Conservation (phyloP, 495 filamentous ascomycete genomes). For the Aspergillus sparsus region DNA sequence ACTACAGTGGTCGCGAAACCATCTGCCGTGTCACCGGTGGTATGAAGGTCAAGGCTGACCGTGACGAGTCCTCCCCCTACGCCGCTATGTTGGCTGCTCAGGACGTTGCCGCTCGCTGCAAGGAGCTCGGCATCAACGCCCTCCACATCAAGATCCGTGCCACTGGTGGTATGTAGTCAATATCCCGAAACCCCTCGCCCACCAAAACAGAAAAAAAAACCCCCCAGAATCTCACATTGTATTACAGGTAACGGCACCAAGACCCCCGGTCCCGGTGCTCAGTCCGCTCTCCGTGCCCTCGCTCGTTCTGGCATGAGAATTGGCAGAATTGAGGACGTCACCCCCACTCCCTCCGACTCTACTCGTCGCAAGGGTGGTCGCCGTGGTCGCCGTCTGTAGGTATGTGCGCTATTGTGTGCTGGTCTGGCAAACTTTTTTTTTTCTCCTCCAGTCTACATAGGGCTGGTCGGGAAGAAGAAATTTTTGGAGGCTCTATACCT, state of each 20-base stretch:
- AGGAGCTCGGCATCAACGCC: slow-evolving; percentile 98
- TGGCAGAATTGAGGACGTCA: slow-evolving; percentile 99
- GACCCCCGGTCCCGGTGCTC: slow-evolving; percentile 97
- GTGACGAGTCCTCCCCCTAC: slow-evolving; percentile 99
- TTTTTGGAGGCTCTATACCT: slow-evolving; percentile 37
- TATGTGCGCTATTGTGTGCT: slow-evolving; percentile 33
- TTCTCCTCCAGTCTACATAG: slow-evolving; percentile 32
- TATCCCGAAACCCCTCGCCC: too few species aligned
- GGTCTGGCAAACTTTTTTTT: slow-evolving; percentile 10
- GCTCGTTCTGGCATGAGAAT: slow-evolving; percentile 99
- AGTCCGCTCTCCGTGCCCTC: slow-evolving; percentile 97
- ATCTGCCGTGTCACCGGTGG: slow-evolving; percentile 98
- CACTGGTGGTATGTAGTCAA: slow-evolving; percentile 73
- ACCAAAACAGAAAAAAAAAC: neutral
- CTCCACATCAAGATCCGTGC: slow-evolving; percentile 99
- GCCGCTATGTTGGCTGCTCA: slow-evolving; percentile 99
- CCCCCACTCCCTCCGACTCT: slow-evolving; percentile 96
- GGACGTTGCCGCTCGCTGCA: slow-evolving; percentile 89
- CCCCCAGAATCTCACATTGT: slow-evolving; percentile 3
- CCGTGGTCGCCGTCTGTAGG: slow-evolving; percentile 98
- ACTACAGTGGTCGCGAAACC: slow-evolving; percentile 97
- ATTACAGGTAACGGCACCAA: slow-evolving; percentile 91
- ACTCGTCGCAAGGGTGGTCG: slow-evolving; percentile 99
- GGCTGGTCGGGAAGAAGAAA: slow-evolving; percentile 28
- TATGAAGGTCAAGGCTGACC: slow-evolving; percentile 99